These are phyloP conservation scores for Vaccinium macrocarpon DNA, from an alignment of 148 eudicot species.

Conservation along the genomic window DNA sequence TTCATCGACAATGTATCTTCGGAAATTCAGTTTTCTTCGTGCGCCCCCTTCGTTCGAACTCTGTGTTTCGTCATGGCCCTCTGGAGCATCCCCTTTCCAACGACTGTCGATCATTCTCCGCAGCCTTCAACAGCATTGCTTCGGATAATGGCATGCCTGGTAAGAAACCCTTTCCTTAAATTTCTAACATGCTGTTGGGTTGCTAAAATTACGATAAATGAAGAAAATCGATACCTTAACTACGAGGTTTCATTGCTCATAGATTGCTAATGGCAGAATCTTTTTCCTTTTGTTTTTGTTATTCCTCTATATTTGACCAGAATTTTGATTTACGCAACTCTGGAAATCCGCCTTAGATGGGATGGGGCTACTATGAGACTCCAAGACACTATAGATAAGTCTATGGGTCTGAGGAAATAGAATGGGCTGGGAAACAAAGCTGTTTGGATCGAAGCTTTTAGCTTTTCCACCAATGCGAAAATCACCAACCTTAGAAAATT, in stretches of 20 bases:
- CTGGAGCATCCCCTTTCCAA: background rate
- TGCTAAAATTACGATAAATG: background rate
- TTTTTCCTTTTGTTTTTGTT: background rate
- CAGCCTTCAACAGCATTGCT: constrained; percentile 23
- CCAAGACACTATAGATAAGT: too few relatives aligned
- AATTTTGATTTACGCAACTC: too few relatives aligned
- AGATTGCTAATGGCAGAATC: background rate
- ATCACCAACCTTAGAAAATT: too few relatives aligned
- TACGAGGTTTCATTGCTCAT: background rate
- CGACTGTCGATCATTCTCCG: constrained; percentile 3
- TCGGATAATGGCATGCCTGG: constrained; percentile 18
- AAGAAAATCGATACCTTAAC: background rate
- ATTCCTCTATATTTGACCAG: background rate
- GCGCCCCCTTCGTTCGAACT: background rate
- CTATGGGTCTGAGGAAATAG: too few relatives aligned
- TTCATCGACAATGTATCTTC: background rate
- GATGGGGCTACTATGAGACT: too few relatives aligned
- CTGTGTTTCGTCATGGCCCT: background rate
- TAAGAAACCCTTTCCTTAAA: background rate
- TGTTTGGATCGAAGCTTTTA: too few relatives aligned
- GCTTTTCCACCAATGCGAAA: too few relatives aligned
- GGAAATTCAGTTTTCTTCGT: constrained; percentile 1
- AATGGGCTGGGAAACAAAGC: too few relatives aligned
- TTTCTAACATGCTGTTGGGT: background rate
- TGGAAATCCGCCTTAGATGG: too few relatives aligned